Base-by-base conservation (phyloP, 78 protist genomes). In the Acrasis kona region DNA sequence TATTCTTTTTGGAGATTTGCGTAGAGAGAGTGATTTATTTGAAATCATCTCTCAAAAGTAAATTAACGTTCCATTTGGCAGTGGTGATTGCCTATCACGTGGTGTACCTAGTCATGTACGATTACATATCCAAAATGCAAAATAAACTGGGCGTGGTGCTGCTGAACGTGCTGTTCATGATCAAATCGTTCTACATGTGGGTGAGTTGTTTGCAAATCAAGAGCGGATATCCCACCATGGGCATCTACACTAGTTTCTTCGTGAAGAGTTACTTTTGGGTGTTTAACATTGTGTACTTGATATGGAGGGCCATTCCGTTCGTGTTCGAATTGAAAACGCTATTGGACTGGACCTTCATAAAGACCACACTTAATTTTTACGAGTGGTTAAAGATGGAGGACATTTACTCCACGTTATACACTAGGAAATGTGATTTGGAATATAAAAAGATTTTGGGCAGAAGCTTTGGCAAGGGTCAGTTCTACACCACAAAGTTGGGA, bases 351-450 rank as follows among this genome's bases (percentile, higher is more conserved):
- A 5, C 74, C 28, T 69, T 31, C 42, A n/a, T 36, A 34, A 7
- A 3, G 2, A 79, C 82, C 8, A 31, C 82, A 36, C 29, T 79
- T 35, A 19, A 7, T 34, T 57, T 68, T 36, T 2, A 2, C 2
- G 12, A 79, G 19, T 79, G 82, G 82, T 2, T 79, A 69, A 70
- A 70, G 37, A 29, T 79, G 4, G 82, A 79, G 5, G 82, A 79
- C 66, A 69, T 73, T 10, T 29, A 2, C 19, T 28, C 27, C 7
- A 68, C 42, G 29, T 27, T 77, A 35, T 74, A 28, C 41, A 39
- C 10, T 27, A 64, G 80, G 31, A 77, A 77, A 38, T 36, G 27
- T 36, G 72, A 77, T 30, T 35, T 67, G 9, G 38, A 7, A 7
- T 64, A 77, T 6, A 7, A 10, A 28, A 19, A 35, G 9, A 39